Base-by-base conservation (phyloP, 1,284 basidiomycete genomes). In the Vanrija sp. region DNA sequence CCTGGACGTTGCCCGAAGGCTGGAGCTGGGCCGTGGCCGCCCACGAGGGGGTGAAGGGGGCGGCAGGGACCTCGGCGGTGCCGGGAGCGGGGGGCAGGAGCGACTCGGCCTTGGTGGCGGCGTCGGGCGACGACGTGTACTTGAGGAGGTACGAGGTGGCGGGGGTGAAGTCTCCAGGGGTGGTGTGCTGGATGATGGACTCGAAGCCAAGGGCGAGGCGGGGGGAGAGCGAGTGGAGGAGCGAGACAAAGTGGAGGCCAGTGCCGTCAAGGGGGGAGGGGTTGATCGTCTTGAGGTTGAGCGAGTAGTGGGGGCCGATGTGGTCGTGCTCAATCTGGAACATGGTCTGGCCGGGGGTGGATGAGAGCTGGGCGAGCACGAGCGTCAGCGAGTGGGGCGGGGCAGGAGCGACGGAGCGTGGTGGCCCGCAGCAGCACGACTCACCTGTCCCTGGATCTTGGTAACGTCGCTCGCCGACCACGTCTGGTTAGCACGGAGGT, bases 291-390 rank as follows among this genome's bases (percentile, higher is more conserved):
- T 98, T 98, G 65, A 85, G 69, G 76, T 94, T 95, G 53, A 94
- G 66, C 53, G 84, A 85, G 78, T 88, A 97, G 78, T 98, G 96
- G 53, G 80, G 80, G 44, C 94, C 95, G 66, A 85, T 83, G 75
- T 89, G 89, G 77, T 98, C 96, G 71, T 99, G 96, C 77, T 99
- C 96, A 47, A 96, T 64, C 71, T 95, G 90, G 57, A 91, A 77
- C 86, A 94, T 89, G 66, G 86, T 92, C 70, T 92, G 89, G 31
- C 87, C 88, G 53, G 81, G 79, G 43, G 72, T 67, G 54, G 65
- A 61, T 45, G 70, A 70, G 53, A 76, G 68, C 74, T 77, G 53
- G 15, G 7, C 24, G 51, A 41, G 18, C 31, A 19, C 23, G 35
- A 45, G 44, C 27, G 23, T n/a, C n/a, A 23, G 24, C 18, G 20